Base-by-base conservation (phyloP, 2,329 filamentous ascomycete genomes). In the Nigrograna mackinnonii region DNA sequence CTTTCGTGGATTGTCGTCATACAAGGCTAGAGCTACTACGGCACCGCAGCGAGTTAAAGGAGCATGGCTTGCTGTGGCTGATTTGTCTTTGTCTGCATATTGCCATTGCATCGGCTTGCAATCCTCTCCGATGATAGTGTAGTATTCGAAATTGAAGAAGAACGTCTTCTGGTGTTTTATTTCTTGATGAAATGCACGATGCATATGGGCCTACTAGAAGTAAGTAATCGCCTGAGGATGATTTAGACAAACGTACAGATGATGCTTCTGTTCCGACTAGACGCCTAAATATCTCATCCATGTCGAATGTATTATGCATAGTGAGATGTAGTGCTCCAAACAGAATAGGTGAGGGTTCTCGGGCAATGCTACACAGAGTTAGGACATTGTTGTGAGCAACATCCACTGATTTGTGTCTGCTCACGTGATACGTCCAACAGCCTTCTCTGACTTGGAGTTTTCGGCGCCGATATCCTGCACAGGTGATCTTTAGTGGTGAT, bases 71-170 rank as follows among this genome's bases (percentile, higher is more conserved):
- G 43, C 69, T 57, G 13, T 67, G 48, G 16, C 67, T 55, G 39
- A 65, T 60, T 54, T 73, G 60, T 22, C 62, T 32, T 70, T 72
- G 50, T 84, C 80, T 26, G 77, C 76, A 16, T 72, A 67, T 55
- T 85, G 83, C 81, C 82, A 85, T 5, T 78, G 70, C 54, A 82
- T 79, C 0, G 83, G 82, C 22, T 73, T 70, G 30, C 81, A 75
- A 4, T 74, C 76, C 4, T 79, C 72, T 2, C 75, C 78, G 11
- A 85, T 75, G 5, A 84, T 72, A 4, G 82, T 85, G 55, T 83
- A 84, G 57, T 84, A 85, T 51, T 85, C 83, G 58, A 85, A 84
- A 31, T 75, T 79, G 57, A 85, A 84, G 50, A 83, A 77, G 58
- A 84, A 83, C 6, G 76, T 79, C 5, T 77, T 70, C 50, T 80